Conservation (phyloP, 1,284 basidiomycete species). For the Hemileia vastatrix region DNA sequence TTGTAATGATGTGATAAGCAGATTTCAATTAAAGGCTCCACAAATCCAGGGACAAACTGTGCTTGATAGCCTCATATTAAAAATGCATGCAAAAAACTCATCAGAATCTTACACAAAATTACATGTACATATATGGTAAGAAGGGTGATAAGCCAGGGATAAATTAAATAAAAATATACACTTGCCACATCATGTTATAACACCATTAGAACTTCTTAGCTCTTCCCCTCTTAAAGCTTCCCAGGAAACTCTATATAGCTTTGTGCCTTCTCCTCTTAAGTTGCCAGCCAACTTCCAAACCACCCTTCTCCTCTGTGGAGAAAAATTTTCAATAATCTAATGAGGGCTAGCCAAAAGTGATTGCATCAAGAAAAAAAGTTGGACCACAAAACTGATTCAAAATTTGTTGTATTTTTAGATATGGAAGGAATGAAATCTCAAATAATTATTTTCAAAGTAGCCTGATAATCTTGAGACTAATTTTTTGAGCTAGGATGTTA, state of each 20-base stretch:
- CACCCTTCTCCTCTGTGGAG: slow-evolving; percentile 83
- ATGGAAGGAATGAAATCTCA: slow-evolving; percentile 68
- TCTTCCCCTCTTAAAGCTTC: slow-evolving; percentile 67
- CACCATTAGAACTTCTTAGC: slow-evolving; percentile 46
- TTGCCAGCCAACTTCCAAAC: slow-evolving; percentile 93
- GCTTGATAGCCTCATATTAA: slow-evolving; percentile 40
- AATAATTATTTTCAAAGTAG: slow-evolving; percentile 64
- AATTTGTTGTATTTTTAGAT: slow-evolving; percentile 48
- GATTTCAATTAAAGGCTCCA: slow-evolving; percentile 79
- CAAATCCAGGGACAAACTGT: slow-evolving; percentile 56
- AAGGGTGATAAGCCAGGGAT: no score
- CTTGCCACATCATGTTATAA: slow-evolving; percentile 51
- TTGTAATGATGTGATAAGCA: slow-evolving; percentile 91
- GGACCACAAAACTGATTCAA: slow-evolving; percentile 70
- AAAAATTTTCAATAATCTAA: slow-evolving; percentile 84
- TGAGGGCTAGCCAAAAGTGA: slow-evolving; percentile 79
- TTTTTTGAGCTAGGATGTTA: slow-evolving; percentile 76
- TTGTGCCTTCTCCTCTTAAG: slow-evolving; percentile 78
- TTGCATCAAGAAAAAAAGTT: slow-evolving; percentile 71
- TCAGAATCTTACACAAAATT: no score
- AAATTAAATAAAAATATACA: no score
- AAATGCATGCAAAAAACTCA: no score
- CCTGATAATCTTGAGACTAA: slow-evolving; percentile 77
- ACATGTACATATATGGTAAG: no score
- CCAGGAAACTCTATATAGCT: slow-evolving; percentile 75